Conservation (phyloP, 208 protist species). For the Trypanosoma scelopori region DNA sequence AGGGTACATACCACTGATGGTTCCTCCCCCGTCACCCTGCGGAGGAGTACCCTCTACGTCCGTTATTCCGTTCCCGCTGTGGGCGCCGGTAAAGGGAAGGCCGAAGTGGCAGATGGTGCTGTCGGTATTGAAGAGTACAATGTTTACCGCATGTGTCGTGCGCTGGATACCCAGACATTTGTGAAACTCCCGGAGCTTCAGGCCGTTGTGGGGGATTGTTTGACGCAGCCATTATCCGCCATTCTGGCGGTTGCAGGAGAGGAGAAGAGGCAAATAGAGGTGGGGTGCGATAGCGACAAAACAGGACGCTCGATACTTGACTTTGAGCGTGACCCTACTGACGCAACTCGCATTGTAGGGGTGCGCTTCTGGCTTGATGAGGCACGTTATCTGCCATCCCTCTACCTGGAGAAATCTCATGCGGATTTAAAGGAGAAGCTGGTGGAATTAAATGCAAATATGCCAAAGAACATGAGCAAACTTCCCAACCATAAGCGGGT, state of each 20-base stretch:
- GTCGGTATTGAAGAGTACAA: constrained; percentile 27
- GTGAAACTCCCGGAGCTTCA: constrained; percentile 22
- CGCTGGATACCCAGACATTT: constrained; percentile 22
- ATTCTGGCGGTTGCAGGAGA: constrained; percentile 24
- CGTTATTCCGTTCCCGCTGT: not conserved
- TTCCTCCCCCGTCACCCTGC: not conserved
- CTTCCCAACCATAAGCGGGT: constrained; percentile 26
- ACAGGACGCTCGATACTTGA: constrained; percentile 13
- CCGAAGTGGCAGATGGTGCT: not conserved
- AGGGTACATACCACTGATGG: not conserved
- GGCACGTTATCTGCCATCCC: constrained; percentile 17
- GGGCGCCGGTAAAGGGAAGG: not conserved
- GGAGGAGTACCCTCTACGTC: constrained; percentile 9
- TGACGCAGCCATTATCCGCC: constrained; percentile 26
- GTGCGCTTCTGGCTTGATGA: constrained; percentile 44
- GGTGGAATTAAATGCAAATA: not conserved
- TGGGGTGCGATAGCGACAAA: not conserved
- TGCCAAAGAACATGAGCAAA: constrained; percentile 3
- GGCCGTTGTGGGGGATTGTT: constrained; percentile 13
- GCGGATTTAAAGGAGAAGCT: constrained; percentile 22
- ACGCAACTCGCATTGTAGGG: constrained; percentile 19
- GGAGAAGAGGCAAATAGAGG: constrained; percentile 3
- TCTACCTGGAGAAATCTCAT: constrained; percentile 17
- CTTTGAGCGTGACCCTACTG: constrained; percentile 24
- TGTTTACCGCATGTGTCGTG: constrained; percentile 29